Conservation (phyloP, 2,329 filamentous ascomycete species). For the Chrysoporthe puriensis region DNA sequence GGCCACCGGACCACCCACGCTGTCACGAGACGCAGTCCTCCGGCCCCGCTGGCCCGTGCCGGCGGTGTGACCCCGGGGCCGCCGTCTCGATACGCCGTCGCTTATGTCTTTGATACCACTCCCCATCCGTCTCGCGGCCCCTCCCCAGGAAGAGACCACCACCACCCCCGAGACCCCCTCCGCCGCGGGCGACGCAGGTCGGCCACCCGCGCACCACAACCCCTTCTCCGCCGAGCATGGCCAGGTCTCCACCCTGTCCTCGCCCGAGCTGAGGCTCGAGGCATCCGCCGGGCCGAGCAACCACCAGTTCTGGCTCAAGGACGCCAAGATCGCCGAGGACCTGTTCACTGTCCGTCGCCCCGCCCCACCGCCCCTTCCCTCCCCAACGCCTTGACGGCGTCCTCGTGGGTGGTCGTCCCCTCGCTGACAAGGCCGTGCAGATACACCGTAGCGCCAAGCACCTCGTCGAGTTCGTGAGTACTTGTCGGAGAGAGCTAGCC, state of each 20-base stretch:
- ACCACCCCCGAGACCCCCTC: conserved; percentile 10
- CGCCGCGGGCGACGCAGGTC: background rate
- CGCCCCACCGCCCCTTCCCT: background rate
- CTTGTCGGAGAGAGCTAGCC: conserved; percentile 9
- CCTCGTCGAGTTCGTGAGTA: conserved; percentile 27
- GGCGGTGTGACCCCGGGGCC: conserved; percentile 21
- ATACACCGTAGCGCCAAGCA: conserved; percentile 30
- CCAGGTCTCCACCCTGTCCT: background rate
- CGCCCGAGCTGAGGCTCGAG: background rate
- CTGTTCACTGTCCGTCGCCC: conserved; percentile 28
- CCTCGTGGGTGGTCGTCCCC: background rate
- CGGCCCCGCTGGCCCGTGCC: conserved; percentile 10
- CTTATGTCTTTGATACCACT: conserved; percentile 24
- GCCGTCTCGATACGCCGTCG: background rate
- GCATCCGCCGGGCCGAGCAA: conserved; percentile 10
- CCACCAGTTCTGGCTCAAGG: conserved; percentile 30
- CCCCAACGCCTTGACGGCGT: no score
- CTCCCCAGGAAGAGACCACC: conserved; percentile 11
- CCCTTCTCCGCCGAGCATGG: background rate
- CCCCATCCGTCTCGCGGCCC: conserved; percentile 21
- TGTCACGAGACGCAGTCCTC: background rate
- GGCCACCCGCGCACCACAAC: background rate
- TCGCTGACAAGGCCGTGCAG: conserved; percentile 14
- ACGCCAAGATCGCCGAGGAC: conserved; percentile 29
- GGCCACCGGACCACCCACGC: background rate